Evolutionary conservation across 2,329 filamentous ascomycete genomes (phyloP), one percentile per base, ranked within the genome.

Genomic region (Fusarium robinianum): DNA sequence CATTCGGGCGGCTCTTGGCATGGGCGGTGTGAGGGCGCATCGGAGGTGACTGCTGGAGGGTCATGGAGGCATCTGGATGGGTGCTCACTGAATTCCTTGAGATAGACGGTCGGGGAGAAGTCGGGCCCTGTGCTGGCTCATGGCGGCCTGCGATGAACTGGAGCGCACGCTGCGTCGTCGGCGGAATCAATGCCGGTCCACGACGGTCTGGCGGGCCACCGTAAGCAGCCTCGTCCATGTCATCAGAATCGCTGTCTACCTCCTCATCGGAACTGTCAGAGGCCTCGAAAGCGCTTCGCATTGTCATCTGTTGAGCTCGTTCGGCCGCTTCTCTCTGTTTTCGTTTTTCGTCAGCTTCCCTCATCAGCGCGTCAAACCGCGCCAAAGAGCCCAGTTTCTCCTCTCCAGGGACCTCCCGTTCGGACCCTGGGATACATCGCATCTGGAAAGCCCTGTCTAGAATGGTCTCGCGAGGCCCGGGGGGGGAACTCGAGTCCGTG

Each of bases 361-460:
- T 71, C 83, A 86, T 85, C 29, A 86, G 63, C 3, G 81, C 82
- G 39, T 85, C 83, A 40, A 85, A 86, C 15, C 80, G 74, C 8
- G 81, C 83, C 21, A 85, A 71, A 1, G 82, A 85, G 53, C 77
- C 85, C 11, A 85, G 67, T 46, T 84, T 83, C 53, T 84, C 80
- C 49, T 83, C 80, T 4, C 81, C 81, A 1, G 76, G 74, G 3
- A 73, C 55, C 35, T 77, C 71, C 6, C 68, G 67, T 8, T 82
- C 80, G 3, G 78, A 79, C 5, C 82, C 82, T 11, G 82, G 82
- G 22, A 85, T 83, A 44, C 72, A 80, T 7, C 78, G 73, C 66
- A 85, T 66, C 55, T 83, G 80, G 56, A 86, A 85, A 0, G 83
- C 83, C 25, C 83, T 70, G 60, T 86, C 83, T n/a, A 85, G 64